Evolutionary conservation across 148 eudicot genomes (phyloP).

Genomic region (Camellia granthamiana): DNA sequence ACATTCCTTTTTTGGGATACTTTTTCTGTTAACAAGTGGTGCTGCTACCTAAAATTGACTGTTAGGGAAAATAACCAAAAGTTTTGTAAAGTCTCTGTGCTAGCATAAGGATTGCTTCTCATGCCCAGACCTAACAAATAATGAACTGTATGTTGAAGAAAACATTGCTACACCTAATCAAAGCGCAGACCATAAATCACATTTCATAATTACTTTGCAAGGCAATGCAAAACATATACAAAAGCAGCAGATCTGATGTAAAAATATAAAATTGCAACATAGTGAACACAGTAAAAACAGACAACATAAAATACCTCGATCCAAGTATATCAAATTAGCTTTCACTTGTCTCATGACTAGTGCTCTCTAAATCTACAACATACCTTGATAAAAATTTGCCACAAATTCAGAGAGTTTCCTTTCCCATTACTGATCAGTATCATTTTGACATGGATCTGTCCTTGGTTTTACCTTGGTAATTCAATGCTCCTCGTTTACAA

Average conservation of each 20-base stretch:
- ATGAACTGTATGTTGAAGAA: slow-evolving; percentile 3
- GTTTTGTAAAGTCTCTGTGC: not conserved
- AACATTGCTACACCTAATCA: not conserved
- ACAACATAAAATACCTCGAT: too few species aligned
- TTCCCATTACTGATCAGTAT: too few species aligned
- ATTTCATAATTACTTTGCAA: not conserved
- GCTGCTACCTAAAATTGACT: slow-evolving; percentile 1
- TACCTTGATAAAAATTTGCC: too few species aligned
- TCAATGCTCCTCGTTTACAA: too few species aligned
- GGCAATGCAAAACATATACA: not conserved
- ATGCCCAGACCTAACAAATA: not conserved
- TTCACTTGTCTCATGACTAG: too few species aligned
- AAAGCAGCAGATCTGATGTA: not conserved
- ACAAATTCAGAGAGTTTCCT: too few species aligned
- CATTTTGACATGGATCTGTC: too few species aligned
- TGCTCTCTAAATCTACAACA: too few species aligned
- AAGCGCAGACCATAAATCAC: not conserved
- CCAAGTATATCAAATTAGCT: too few species aligned
- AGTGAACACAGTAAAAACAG: not conserved
- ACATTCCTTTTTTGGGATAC: too few species aligned
- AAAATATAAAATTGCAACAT: not conserved
- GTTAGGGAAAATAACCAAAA: not conserved
- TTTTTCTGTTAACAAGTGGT: too few species aligned
- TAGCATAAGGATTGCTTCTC: not conserved
- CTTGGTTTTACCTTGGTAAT: too few species aligned